These are phyloP conservation scores for Colletotrichum navitas DNA, from an alignment of 2,329 filamentous ascomycete species.

Conservation along the genomic window DNA sequence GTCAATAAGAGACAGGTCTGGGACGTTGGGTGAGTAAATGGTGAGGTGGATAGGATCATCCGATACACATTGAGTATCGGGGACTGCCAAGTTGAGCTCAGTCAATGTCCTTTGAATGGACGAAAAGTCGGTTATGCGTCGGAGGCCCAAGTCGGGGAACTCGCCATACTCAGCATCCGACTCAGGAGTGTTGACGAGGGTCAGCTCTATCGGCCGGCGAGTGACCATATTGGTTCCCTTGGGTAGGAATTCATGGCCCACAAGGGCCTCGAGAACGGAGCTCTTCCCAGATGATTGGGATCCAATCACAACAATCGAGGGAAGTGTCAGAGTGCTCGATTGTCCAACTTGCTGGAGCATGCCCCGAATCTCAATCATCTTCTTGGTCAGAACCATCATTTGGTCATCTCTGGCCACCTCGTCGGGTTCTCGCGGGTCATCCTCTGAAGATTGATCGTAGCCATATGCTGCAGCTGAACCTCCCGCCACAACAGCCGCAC, in stretches of 20 bases:
- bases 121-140: slow-evolving; percentile 90
- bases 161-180: slow-evolving; percentile 92
- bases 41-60: slow-evolving; percentile 97
- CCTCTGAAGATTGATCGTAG: slow-evolving; percentile 76
- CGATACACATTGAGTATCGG: slow-evolving; percentile 90
- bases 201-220: slow-evolving; percentile 93
- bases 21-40: slow-evolving; percentile 95
- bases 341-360: slow-evolving; percentile 93
- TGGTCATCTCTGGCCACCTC: slow-evolving; percentile 89
- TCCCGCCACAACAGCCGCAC: slow-evolving; percentile 73
- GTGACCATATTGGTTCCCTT: slow-evolving; percentile 99
- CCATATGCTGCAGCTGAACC: slow-evolving; percentile 84
- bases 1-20: slow-evolving; percentile 95
- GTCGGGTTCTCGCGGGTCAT: slow-evolving; percentile 71
- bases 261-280: slow-evolving; percentile 95
- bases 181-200: slow-evolving; percentile 93
- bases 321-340: slow-evolving; percentile 86
- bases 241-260: slow-evolving; percentile 96
- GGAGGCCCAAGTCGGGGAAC: slow-evolving; percentile 90
- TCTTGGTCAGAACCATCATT: slow-evolving; percentile 99
- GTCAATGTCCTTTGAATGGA: slow-evolving; percentile 94
- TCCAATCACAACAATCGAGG: slow-evolving; percentile 98
- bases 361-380: slow-evolving; percentile 98
- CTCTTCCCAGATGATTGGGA: slow-evolving; percentile 99
- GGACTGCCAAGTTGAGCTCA: slow-evolving; percentile 93